Conservation (phyloP, 73 alveolate genomes). For the Paramecium tetraurelia region DNA sequence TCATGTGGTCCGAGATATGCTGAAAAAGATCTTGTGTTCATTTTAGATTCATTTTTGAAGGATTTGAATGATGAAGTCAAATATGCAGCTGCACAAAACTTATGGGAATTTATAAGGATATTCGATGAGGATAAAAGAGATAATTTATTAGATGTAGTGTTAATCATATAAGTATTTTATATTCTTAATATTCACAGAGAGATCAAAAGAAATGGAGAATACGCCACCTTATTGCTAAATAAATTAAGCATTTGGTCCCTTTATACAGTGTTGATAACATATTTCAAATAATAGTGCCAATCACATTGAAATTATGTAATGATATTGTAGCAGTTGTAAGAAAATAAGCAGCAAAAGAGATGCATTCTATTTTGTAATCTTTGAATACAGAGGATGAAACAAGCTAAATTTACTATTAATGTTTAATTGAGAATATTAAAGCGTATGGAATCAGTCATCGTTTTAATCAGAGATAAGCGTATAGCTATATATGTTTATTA, state of each 20-base stretch:
- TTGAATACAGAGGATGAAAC: background rate
- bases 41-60: conserved; percentile 56
- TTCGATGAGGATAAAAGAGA: conserved; percentile 55
- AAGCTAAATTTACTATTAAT: background rate
- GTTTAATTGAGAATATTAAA: conserved; percentile 15
- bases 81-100: conserved; percentile 44
- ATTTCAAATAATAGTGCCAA: conserved; percentile 55
- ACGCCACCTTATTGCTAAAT: conserved; percentile 54
- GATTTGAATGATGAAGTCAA: conserved; percentile 61
- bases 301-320: conserved; percentile 56
- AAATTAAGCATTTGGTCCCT: conserved; percentile 25
- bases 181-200: background rate
- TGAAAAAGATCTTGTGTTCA: conserved; percentile 58
- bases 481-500: background rate
- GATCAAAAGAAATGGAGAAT: conserved; percentile 65
- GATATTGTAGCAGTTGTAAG: conserved; percentile 23
- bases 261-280: conserved; percentile 46
- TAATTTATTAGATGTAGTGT: conserved; percentile 54
- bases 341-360: conserved; percentile 1
- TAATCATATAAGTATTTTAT: conserved; percentile 1
- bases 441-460: conserved; percentile 26
- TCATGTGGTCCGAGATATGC: conserved; percentile 67
- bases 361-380: background rate
- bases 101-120: conserved; percentile 49
- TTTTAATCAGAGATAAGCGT: conserved; percentile 14